phyloP scores from a whole-genome alignment of 2,329 filamentous ascomycete genomes.

The Paecilomyces formosus region DNA sequence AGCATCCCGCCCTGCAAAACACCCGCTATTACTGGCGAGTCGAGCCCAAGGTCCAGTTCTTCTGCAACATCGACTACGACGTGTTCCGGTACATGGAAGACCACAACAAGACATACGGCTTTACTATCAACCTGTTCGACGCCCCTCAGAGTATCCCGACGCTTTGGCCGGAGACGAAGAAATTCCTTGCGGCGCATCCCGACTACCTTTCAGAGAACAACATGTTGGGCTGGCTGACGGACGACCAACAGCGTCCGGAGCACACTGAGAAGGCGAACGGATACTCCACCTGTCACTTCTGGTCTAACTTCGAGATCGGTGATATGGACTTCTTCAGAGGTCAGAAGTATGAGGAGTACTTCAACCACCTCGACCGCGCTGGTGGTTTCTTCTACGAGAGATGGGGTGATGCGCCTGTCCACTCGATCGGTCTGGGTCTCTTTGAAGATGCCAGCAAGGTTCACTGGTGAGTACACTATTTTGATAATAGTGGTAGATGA shows the following conservation, averaged over 20 bases:
- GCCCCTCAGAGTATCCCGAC: constrained; percentile 76
- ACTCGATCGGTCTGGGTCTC: constrained; percentile 83
- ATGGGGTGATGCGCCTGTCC: constrained; percentile 96
- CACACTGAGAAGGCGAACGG: constrained; percentile 78
- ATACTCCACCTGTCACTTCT: constrained; percentile 98
- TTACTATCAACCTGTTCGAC: constrained; percentile 96
- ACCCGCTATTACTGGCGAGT: constrained; percentile 96
- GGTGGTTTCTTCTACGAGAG: constrained; percentile 98
- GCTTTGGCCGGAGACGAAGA: constrained; percentile 91
- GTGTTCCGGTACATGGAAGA: constrained; percentile 98
- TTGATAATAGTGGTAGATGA: neutral
- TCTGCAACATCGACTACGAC: constrained; percentile 97
- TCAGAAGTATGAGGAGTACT: constrained; percentile 88
- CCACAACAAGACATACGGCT: constrained; percentile 97
- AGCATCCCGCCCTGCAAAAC: constrained; percentile 77
- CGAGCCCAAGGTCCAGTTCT: constrained; percentile 97
- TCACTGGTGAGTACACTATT: constrained; percentile 65
- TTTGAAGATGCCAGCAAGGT: constrained; percentile 89
- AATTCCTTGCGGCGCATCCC: constrained; percentile 80
- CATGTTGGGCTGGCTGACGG: constrained; percentile 80
- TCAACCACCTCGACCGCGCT: constrained; percentile 85
- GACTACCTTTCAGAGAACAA: constrained; percentile 76
- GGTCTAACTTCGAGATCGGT: constrained; percentile 97
- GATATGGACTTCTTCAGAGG: constrained; percentile 91
- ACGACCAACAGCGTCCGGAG: constrained; percentile 66